These are phyloP conservation scores for Apiospora malaysiana DNA, from an alignment of 2,329 filamentous ascomycete genomes.

Conservation along the genomic window DNA sequence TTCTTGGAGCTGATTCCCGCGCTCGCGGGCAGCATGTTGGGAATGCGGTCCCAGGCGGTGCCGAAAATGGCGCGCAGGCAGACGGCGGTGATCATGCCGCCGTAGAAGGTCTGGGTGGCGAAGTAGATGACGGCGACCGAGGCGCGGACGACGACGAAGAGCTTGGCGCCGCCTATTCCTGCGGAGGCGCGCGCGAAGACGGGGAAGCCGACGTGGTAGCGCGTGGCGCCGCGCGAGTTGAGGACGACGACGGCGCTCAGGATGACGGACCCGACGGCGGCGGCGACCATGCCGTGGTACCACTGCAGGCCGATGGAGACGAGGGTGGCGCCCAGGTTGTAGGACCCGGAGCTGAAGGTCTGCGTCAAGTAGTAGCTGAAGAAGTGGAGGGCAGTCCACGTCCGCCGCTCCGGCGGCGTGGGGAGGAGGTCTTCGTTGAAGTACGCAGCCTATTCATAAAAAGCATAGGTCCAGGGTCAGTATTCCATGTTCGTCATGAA, in stretches of 20 bases:
- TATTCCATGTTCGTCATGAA: neutral
- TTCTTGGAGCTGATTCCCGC: slow-evolving; percentile 57
- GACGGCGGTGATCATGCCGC: slow-evolving; percentile 40
- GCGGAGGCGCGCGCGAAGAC: slow-evolving; percentile 41
- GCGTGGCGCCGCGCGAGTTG: slow-evolving; percentile 41
- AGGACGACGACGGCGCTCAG: slow-evolving; percentile 41
- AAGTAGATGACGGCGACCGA: slow-evolving; percentile 47
- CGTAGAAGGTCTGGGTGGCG: slow-evolving; percentile 43
- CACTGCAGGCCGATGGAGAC: slow-evolving; percentile 38
- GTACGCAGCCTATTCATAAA: slow-evolving; percentile 25
- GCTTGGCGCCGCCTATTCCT: slow-evolving; percentile 45
- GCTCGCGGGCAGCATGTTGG: slow-evolving; percentile 51
- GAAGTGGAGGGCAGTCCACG: slow-evolving; percentile 37
- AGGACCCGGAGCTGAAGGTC: slow-evolving; percentile 42
- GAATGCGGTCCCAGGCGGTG: slow-evolving; percentile 44
- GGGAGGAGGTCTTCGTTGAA: slow-evolving; percentile 36
- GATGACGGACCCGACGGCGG: slow-evolving; percentile 38
- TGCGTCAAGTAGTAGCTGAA: slow-evolving; percentile 41
- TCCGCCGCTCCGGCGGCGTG: slow-evolving; percentile 31
- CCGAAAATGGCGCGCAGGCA: slow-evolving; percentile 47
- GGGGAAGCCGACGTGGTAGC: slow-evolving; percentile 45
- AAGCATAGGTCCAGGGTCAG: neutral
- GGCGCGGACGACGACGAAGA: slow-evolving; percentile 44
- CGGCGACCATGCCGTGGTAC: slow-evolving; percentile 41
- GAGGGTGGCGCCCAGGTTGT: slow-evolving; percentile 40